Percentiles rank a stretch among this genome's conserved stretches.
Evolutionary conservation across 106 monocot genomes (phyloP).

Genomic region (Dendrobium huoshanense): DNA sequence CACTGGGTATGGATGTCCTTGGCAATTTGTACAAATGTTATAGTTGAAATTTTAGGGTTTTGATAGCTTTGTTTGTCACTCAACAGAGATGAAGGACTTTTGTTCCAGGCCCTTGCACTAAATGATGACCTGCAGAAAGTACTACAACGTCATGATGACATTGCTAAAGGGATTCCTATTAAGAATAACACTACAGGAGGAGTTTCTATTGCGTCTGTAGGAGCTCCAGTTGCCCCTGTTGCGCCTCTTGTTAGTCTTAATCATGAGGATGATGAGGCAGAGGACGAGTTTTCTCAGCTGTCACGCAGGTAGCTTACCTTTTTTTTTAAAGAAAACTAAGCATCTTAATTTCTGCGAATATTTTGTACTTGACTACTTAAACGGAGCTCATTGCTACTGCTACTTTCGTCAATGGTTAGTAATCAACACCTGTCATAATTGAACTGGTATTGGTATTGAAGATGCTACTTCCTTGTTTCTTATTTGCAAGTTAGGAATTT

Average conservation of each 20-base stretch:
- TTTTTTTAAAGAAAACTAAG: neutral
- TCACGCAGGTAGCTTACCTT: slow-evolving; percentile 59
- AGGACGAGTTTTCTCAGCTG: slow-evolving; percentile 73
- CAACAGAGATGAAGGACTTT: slow-evolving; percentile 74
- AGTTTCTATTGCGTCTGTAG: neutral
- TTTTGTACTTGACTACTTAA: neutral
- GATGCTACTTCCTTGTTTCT: neutral
- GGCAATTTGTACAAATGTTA: neutral
- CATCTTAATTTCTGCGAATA: neutral
- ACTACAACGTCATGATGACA: slow-evolving; percentile 71
- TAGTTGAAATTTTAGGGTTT: neutral
- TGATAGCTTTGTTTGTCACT: slow-evolving; percentile 10
- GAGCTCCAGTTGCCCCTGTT: slow-evolving; percentile 7
- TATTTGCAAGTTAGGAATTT: neutral
- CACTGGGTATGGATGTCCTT: slow-evolving; percentile 54
- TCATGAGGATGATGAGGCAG: slow-evolving; percentile 78
- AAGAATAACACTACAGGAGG: slow-evolving; percentile 1
- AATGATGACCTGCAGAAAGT: slow-evolving; percentile 89
- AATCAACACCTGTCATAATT: neutral
- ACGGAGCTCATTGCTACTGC: neutral
- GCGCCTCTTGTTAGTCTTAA: slow-evolving; percentile 59
- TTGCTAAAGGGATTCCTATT: slow-evolving; percentile 39
- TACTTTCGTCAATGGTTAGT: neutral
- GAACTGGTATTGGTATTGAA: neutral
- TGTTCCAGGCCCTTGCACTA: slow-evolving; percentile 61